These are phyloP conservation scores for Fonsecaea multimorphosa DNA, from an alignment of 2,329 filamentous ascomycete genomes.

Conservation along the genomic window DNA sequence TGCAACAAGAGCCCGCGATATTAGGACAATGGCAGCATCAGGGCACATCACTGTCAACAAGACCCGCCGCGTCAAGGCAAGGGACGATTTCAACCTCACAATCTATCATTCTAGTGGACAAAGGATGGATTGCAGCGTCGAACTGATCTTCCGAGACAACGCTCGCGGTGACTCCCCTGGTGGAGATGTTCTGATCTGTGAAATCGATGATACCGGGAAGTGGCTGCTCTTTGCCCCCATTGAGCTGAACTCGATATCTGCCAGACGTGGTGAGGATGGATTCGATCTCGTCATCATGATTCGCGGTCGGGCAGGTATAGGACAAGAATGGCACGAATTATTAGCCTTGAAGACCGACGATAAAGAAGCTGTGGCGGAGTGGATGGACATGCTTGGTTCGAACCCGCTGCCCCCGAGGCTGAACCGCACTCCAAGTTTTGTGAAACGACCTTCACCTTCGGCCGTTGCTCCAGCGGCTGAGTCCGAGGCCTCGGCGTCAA, in stretches of 20 bases:
- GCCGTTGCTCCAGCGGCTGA: slow-evolving; percentile 35
- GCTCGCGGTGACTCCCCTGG: slow-evolving; percentile 65
- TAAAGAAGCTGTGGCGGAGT: slow-evolving; percentile 79
- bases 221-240: slow-evolving; percentile 94
- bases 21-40: slow-evolving; percentile 74
- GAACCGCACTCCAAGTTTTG: slow-evolving; percentile 60
- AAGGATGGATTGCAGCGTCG: slow-evolving; percentile 84
- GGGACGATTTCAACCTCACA: slow-evolving; percentile 87
- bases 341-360: slow-evolving; percentile 77
- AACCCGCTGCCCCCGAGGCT: slow-evolving; percentile 67
- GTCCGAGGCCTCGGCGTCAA: neutral
- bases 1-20: slow-evolving; percentile 77
- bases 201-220: slow-evolving; percentile 76
- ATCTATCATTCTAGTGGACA: slow-evolving; percentile 89
- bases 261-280: slow-evolving; percentile 73
- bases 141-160: slow-evolving; percentile 84
- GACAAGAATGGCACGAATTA: slow-evolving; percentile 80
- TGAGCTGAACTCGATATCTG: slow-evolving; percentile 74
- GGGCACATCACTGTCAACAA: slow-evolving; percentile 74
- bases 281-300: slow-evolving; percentile 86
- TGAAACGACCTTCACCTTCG: slow-evolving; percentile 44
- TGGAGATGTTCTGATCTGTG: slow-evolving; percentile 90
- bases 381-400: slow-evolving; percentile 82
- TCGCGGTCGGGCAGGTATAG: slow-evolving; percentile 68
- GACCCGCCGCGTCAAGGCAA: slow-evolving; percentile 81